A percentile compares a stretch with the other conserved stretches of the same genome.
Evolutionary conservation across 208 protist species (phyloP).

Genomic region (Giardia duodenalis): DNA sequence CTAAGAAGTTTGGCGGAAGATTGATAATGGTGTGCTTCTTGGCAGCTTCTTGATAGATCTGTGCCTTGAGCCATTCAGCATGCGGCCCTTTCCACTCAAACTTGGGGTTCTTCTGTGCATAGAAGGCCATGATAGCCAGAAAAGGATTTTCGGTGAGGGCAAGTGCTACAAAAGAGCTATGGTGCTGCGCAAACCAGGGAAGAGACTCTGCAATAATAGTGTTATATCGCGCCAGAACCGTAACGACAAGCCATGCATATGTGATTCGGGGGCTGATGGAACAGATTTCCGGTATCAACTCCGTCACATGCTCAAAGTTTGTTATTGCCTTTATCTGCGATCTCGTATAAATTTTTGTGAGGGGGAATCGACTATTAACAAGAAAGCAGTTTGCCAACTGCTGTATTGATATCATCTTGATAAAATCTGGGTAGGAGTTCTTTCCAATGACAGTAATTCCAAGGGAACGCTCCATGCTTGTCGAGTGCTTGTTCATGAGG

Average conservation of each 20-base stretch:
- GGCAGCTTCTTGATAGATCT: not conserved
- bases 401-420: not conserved
- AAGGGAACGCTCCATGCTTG: not conserved
- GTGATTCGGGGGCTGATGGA: not conserved
- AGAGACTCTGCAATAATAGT: not conserved
- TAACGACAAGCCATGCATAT: not conserved
- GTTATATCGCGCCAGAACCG: not conserved
- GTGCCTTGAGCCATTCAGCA: not conserved
- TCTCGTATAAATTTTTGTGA: not conserved
- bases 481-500: too few species aligned
- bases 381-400: not conserved
- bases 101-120: not conserved
- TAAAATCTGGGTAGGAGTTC: not conserved
- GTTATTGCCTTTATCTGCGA: not conserved
- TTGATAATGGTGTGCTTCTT: not conserved
- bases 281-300: conserved; percentile 18
- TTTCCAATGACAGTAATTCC: not conserved
- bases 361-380: not conserved
- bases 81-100: not conserved
- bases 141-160: not conserved
- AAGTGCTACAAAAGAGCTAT: not conserved
- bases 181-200: not conserved
- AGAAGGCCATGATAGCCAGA: not conserved
- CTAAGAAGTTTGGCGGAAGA: not conserved
- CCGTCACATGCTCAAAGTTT: not conserved